Percentiles rank a stretch among this genome's conserved stretches.
phyloP scores from a whole-genome alignment of 2,329 filamentous ascomycete genomes.

The Pyrenochaeta sp. region DNA sequence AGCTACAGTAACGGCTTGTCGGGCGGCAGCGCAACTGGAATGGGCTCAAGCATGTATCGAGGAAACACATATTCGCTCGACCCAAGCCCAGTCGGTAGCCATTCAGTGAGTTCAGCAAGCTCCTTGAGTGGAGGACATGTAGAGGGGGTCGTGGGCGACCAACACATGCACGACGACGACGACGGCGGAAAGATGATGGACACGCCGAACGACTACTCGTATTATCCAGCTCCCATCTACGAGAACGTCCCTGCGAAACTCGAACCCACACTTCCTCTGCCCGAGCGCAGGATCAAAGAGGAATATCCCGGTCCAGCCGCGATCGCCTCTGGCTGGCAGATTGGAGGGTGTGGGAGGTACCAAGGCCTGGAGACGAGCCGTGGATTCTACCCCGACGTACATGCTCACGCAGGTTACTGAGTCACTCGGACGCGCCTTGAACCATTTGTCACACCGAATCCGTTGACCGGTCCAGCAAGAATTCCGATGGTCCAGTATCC shows the following conservation, averaged over 20 bases:
- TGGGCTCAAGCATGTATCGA: constrained; percentile 45
- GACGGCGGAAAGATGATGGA: constrained; percentile 50
- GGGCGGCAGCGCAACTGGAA: constrained; percentile 34
- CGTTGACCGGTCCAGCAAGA: constrained; percentile 19
- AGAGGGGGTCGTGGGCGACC: constrained; percentile 53
- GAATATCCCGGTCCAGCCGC: constrained; percentile 48
- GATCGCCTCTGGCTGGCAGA: constrained; percentile 43
- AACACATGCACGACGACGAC: constrained; percentile 49
- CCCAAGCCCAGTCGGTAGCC: constrained; percentile 49
- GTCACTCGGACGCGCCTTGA: neutral
- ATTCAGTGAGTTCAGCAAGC: constrained; percentile 55
- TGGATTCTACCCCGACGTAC: constrained; percentile 56
- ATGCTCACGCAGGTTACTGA: constrained; percentile 50
- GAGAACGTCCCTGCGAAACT: constrained; percentile 47
- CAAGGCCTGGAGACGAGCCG: constrained; percentile 57
- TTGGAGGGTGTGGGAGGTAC: constrained; percentile 52
- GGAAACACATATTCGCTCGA: constrained; percentile 48
- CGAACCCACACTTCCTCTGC: constrained; percentile 41
- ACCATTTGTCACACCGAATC: constrained; percentile 14
- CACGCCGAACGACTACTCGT: constrained; percentile 54
- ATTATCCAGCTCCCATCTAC: constrained; percentile 55
- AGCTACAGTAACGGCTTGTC: constrained; percentile 43
- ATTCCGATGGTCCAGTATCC: constrained; percentile 4
- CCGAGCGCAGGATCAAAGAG: constrained; percentile 51
- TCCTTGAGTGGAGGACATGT: constrained; percentile 50